A percentile compares a stretch with the other conserved stretches of the same genome.
phyloP scores from a whole-genome alignment of 129 eudicot species.

The Arctium minus region DNA sequence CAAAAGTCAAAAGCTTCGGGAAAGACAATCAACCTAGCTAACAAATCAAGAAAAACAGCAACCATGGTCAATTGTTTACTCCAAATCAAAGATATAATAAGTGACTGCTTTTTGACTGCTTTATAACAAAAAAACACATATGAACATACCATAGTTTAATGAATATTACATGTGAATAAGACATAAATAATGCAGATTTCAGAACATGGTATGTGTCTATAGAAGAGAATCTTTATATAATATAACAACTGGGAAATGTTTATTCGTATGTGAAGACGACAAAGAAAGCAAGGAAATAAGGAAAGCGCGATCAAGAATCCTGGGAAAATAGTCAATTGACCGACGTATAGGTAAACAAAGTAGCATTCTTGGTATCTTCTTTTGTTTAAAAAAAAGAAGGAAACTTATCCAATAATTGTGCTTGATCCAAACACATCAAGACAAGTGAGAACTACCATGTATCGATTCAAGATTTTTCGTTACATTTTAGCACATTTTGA shows the following conservation, averaged over 20 bases:
- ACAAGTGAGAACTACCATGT: background rate
- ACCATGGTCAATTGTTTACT: slow-evolving; percentile 16
- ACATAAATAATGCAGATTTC: slow-evolving; percentile 31
- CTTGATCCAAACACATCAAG: slow-evolving; percentile 2
- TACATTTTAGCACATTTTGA: slow-evolving; percentile 5
- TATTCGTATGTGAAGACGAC: slow-evolving; percentile 26
- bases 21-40: slow-evolving; percentile 26
- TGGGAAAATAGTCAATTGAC: slow-evolving; percentile 31
- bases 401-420: slow-evolving; percentile 7
- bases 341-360: slow-evolving; percentile 14
- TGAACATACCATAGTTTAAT: slow-evolving; percentile 22
- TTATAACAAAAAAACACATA: slow-evolving; percentile 12
- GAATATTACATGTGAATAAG: slow-evolving; percentile 55
- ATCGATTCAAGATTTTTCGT: background rate
- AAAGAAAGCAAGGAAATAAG: slow-evolving; percentile 19
- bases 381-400: background rate
- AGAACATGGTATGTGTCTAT: slow-evolving; percentile 37
- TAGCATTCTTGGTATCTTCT: slow-evolving; percentile 17
- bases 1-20: slow-evolving; percentile 39
- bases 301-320: slow-evolving; percentile 15
- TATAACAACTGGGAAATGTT: slow-evolving; percentile 23
- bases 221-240: slow-evolving; percentile 37
- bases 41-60: slow-evolving; percentile 24
- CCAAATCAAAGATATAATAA: slow-evolving; percentile 24
- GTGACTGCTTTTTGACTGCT: slow-evolving; percentile 15